Conservation (phyloP, 768 basidiomycete genomes). For the Rhodotorula babjevae region DNA sequence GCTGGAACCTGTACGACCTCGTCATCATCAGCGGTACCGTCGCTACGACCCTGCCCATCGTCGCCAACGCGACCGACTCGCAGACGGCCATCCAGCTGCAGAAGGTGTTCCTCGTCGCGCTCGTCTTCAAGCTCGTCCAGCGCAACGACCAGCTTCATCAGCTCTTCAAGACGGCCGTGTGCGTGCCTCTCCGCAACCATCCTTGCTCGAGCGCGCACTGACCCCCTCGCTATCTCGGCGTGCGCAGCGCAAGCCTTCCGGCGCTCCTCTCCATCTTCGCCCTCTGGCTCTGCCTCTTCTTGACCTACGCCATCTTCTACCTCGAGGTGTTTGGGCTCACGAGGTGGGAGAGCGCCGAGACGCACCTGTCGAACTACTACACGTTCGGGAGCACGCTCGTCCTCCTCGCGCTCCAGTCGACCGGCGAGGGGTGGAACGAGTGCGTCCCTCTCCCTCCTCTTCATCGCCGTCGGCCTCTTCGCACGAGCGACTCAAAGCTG, state of each 20-base stretch:
- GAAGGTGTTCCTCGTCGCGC: conserved; percentile 80
- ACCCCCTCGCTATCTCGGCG: neutral
- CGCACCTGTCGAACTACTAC: conserved; percentile 68
- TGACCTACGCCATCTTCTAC: conserved; percentile 83
- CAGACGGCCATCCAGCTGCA: conserved; percentile 54
- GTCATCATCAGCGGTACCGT: conserved; percentile 74
- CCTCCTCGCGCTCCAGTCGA: conserved; percentile 87
- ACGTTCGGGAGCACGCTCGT: conserved; percentile 72
- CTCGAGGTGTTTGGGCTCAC: conserved; percentile 89
- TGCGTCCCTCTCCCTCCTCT: too few species aligned
- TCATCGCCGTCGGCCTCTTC: too few species aligned
- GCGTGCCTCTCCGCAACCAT: conserved; percentile 46
- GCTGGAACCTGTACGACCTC: conserved; percentile 91
- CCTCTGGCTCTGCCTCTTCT: conserved; percentile 82
- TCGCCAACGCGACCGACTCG: conserved; percentile 51
- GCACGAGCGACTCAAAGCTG: too few species aligned
- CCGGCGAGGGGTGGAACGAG: conserved; percentile 93
- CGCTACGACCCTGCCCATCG: conserved; percentile 70
- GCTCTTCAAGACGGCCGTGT: conserved; percentile 94
- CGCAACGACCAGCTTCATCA: conserved; percentile 81
- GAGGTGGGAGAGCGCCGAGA: conserved; percentile 71
- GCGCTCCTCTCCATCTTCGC: conserved; percentile 76
- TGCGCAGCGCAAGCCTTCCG: conserved; percentile 66
- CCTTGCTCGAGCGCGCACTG: conserved; percentile 2
- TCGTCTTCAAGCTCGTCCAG: conserved; percentile 91